Percentiles rank a stretch among this genome's conserved stretches.
phyloP scores from a whole-genome alignment of 2,329 filamentous ascomycete genomes.

The Pseudocercospora vitis region DNA sequence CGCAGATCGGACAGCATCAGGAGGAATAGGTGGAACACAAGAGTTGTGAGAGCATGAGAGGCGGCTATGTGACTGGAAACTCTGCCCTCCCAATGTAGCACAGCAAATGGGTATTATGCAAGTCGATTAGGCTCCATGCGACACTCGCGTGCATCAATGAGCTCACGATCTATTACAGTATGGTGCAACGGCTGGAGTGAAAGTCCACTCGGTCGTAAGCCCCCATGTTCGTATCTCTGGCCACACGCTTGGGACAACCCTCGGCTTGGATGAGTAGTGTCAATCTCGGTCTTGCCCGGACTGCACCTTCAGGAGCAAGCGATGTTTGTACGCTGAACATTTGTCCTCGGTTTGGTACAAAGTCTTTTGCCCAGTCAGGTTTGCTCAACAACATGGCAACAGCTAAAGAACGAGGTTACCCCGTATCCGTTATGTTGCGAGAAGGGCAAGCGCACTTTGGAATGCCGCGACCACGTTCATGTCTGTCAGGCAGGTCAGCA shows the following conservation, averaged over 20 bases:
- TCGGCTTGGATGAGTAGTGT: constrained; percentile 1
- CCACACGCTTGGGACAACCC: constrained; percentile 1
- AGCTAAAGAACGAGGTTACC: constrained; percentile 28
- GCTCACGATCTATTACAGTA: constrained; percentile 32
- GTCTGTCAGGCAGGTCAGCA: constrained; percentile 40
- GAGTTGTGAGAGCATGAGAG: too few relatives aligned
- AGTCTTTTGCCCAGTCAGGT: constrained; percentile 24
- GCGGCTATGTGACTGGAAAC: too few relatives aligned
- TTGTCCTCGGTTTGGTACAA: constrained; percentile 10
- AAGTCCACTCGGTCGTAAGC: constrained; percentile 13
- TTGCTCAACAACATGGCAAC: constrained; percentile 23
- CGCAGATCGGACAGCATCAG: too few relatives aligned
- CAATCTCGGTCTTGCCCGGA: not conserved
- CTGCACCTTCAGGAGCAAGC: not conserved
- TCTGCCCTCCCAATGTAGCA: too few relatives aligned
- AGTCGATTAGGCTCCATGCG: constrained; percentile 1
- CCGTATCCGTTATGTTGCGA: constrained; percentile 30
- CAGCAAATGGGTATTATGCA: constrained; percentile 17
- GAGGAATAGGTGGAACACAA: too few relatives aligned
- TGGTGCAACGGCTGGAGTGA: constrained; percentile 25
- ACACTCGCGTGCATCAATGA: not conserved
- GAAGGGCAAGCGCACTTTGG: constrained; percentile 50
- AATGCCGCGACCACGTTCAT: constrained; percentile 50
- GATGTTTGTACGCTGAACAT: constrained; percentile 4
- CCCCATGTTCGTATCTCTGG: constrained; percentile 11